These are phyloP conservation scores for Phytophthora cactorum DNA, from an alignment of 352 stramenopile species.

Conservation along the genomic window DNA sequence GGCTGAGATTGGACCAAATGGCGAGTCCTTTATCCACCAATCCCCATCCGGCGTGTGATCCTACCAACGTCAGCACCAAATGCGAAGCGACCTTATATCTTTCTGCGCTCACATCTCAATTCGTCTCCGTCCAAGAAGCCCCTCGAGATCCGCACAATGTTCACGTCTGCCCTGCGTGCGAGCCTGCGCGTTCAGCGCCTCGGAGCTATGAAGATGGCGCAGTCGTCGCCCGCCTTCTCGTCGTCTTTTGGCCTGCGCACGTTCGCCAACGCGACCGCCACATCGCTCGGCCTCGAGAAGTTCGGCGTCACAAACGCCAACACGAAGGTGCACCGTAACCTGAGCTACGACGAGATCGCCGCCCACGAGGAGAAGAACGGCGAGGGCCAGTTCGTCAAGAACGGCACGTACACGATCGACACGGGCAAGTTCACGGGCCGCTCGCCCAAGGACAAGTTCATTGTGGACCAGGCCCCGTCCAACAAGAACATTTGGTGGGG, in stretches of 20 bases:
- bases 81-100: conserved; percentile 28
- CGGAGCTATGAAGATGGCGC: conserved; percentile 42
- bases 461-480: conserved; percentile 93
- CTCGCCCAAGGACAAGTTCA: conserved; percentile 98
- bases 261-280: conserved; percentile 55
- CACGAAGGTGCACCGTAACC: conserved; percentile 94
- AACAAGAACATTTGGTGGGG: conserved; percentile 98
- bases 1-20: conserved; percentile 14
- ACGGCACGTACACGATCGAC: conserved; percentile 96
- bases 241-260: conserved; percentile 35
- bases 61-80: conserved; percentile 20
- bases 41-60: conserved; percentile 10
- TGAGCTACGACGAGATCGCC: conserved; percentile 96
- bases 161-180: conserved; percentile 61
- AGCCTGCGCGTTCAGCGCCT: conserved; percentile 66
- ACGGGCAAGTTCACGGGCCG: conserved; percentile 99
- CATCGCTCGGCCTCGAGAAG: conserved; percentile 77
- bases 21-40: conserved; percentile 17
- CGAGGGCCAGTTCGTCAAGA: conserved; percentile 90
- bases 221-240: conserved; percentile 36
- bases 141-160: conserved; percentile 40
- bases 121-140: conserved; percentile 26
- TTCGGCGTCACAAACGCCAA: conserved; percentile 92
- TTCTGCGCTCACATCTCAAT: conserved; percentile 47
- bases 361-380: conserved; percentile 95